phyloP scores from a whole-genome alignment of 1,284 basidiomycete species.

The Puccinia hordei region DNA sequence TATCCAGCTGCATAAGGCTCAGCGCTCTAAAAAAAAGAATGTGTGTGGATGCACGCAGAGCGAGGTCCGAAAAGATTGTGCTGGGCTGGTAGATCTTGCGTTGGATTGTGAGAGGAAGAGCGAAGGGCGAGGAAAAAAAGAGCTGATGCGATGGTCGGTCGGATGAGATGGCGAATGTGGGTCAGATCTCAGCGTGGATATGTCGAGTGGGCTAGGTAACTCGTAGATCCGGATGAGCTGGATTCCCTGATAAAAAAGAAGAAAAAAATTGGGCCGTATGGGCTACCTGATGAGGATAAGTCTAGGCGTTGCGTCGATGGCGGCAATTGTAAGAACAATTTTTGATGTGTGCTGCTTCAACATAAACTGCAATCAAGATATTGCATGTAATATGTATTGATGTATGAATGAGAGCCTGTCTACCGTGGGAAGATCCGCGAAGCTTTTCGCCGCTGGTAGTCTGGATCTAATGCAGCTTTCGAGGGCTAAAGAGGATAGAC shows the following conservation, averaged over 20 bases:
- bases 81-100: neutral
- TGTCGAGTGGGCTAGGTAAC: neutral
- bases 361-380: neutral
- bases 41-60: neutral
- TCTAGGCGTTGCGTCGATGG: neutral
- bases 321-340: neutral
- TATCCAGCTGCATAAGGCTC: neutral
- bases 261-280: neutral
- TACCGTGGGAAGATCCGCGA: constrained; percentile 1
- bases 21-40: neutral
- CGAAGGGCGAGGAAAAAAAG: neutral
- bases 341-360: neutral
- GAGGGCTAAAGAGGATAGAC: neutral
- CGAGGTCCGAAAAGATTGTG: constrained; percentile 3
- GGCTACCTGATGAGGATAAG: neutral
- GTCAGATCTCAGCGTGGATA: neutral
- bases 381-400: no score
- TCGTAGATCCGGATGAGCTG: neutral
- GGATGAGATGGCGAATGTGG: neutral
- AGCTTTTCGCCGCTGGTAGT: neutral
- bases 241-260: neutral
- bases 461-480: neutral
- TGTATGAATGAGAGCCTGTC: neutral
- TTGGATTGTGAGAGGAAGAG: neutral
- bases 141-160: neutral